Conservation (phyloP, 352 stramenopile genomes). For the Peronospora belbahrii region DNA sequence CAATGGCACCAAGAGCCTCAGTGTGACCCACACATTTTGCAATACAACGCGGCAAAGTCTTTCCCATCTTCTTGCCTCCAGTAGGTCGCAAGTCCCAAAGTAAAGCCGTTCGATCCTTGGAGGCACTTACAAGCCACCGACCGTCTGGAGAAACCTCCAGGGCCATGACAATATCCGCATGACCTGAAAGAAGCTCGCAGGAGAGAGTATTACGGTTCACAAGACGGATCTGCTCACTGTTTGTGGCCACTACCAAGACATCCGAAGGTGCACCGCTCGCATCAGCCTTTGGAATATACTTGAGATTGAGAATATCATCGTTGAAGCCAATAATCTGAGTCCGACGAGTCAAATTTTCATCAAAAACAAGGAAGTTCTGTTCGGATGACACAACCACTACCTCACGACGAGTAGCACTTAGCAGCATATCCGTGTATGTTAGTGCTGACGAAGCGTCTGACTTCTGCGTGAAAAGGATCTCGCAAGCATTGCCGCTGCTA, state of each 20-base stretch:
- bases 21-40: conserved; percentile 90
- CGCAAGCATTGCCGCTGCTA: conserved; percentile 27
- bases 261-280: conserved; percentile 36
- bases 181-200: conserved; percentile 93
- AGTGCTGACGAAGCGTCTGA: conserved; percentile 30
- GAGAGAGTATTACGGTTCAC: conserved; percentile 89
- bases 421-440: conserved; percentile 46
- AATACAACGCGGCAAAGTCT: conserved; percentile 57
- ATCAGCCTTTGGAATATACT: conserved; percentile 83
- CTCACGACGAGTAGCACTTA: conserved; percentile 46
- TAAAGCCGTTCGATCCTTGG: conserved; percentile 90
- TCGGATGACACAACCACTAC: conserved; percentile 75
- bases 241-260: conserved; percentile 92
- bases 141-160: conserved; percentile 88
- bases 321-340: conserved; percentile 91
- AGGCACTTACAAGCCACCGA: conserved; percentile 88
- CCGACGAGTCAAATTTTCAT: conserved; percentile 54
- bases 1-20: conserved; percentile 90
- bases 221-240: conserved; percentile 93
- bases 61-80: conserved; percentile 26
- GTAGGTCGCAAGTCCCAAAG: conserved; percentile 82
- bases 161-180: conserved; percentile 95
- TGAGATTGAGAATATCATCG: conserved; percentile 97
- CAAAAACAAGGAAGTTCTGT: conserved; percentile 84
- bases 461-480: conserved; percentile 40